Evolutionary conservation across 495 filamentous ascomycete species (phyloP), one percentile per base, ranked within the genome.

Genomic region (Aspergillus leporis): DNA sequence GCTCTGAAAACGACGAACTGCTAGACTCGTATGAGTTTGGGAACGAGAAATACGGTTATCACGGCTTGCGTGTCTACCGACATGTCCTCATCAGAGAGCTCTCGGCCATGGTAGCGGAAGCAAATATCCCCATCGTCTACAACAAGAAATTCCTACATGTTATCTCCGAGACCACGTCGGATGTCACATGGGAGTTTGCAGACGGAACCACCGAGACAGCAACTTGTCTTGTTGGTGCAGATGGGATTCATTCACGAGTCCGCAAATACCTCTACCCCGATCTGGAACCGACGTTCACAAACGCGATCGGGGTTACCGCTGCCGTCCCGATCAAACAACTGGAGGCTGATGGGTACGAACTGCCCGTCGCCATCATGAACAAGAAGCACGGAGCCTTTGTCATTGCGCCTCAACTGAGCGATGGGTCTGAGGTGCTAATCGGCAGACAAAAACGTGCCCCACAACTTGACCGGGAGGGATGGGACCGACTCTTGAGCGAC

Each of bases 181-280:
- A 67, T 9, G 77, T 82, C 1, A 66, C 61, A 0, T 81, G 78
- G 63, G 62, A 66, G 51, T 75, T 81, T 47, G 65, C 61, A 16
- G 75, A 82, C 52, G 77, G 76, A 10, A 65, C 67, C 3, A 64
- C 59, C 5, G 66, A 25, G 8, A 59, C 51, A 0, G 74, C 77
- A 4, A 46, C 53, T 1, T 70, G 74, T 31, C 62, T 83, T 9
- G 69, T 83, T 22, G 81, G 78, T 2, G 76, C 78, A 0, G 79
- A 83, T 38, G 79, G 81, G 21, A 81, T 82, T 53, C 78, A 83
- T 58, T 79, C 78, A 0, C 65, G 63, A 14, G 76, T 83, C 12
- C 77, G 77, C 18, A 62, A 64, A 28, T 70, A 71, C 30, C 61
- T 75, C 3, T 73, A 71, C 43, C 72, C 73, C 0, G 61, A 68